These are phyloP conservation scores for Phaffia tasmanica DNA, from an alignment of 768 basidiomycete species.

Conservation along the genomic window DNA sequence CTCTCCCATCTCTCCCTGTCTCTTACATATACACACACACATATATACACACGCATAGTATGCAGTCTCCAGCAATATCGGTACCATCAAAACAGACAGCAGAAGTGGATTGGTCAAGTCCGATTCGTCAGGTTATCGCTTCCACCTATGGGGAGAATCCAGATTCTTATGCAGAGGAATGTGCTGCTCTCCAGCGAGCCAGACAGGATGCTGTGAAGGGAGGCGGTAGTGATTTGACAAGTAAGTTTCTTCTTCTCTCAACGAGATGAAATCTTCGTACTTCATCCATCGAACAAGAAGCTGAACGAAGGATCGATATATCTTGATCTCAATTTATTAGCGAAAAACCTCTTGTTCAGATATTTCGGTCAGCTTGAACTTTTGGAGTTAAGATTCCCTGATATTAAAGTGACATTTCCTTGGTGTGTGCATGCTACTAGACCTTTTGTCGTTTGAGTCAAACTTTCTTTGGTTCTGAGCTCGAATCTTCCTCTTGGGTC, in stretches of 20 bases:
- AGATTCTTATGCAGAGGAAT: slow-evolving; percentile 75
- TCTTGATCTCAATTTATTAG: slow-evolving; percentile 38
- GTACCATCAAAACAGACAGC: slow-evolving; percentile 91
- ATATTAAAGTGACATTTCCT: slow-evolving; percentile 88
- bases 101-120: slow-evolving; percentile 90
- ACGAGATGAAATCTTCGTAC: background rate
- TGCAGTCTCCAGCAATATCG: slow-evolving; percentile 59
- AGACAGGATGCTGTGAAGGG: slow-evolving; percentile 92
- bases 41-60: slow-evolving; percentile 19
- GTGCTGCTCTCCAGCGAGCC: slow-evolving; percentile 71
- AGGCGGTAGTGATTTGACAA: slow-evolving; percentile 90
- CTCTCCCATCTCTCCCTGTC: too few species aligned
- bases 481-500: background rate
- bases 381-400: slow-evolving; percentile 89
- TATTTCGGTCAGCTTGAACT: slow-evolving; percentile 99
- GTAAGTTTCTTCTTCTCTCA: slow-evolving; percentile 40
- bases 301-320: background rate
- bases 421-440: slow-evolving; percentile 41
- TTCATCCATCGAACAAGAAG: background rate
- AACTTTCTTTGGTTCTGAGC: background rate
- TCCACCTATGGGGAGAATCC: slow-evolving; percentile 90
- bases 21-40: too few species aligned
- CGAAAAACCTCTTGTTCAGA: slow-evolving; percentile 89
- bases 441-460: background rate
- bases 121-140: slow-evolving; percentile 72